Percentiles rank a stretch among this genome's conserved stretches.
Evolutionary conservation across 73 alveolate genomes (phyloP).

Genomic region (Blepharisma japonicum): DNA sequence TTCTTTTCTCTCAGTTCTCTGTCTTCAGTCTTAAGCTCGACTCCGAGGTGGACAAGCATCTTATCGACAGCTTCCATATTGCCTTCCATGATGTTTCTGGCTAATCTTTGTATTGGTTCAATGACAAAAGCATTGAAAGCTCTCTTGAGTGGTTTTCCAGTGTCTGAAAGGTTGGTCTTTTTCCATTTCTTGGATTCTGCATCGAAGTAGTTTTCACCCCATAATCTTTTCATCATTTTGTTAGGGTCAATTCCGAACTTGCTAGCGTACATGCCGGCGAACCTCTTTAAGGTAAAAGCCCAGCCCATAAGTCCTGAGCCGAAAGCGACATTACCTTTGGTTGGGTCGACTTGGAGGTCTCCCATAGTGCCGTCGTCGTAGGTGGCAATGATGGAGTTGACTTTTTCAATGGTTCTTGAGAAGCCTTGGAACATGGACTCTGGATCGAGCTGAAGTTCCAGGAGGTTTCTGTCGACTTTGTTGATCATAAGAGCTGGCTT

Average conservation of each 20-base stretch:
- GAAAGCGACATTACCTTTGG: conserved; percentile 96
- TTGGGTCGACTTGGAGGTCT: conserved; percentile 77
- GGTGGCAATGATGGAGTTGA: conserved; percentile 91
- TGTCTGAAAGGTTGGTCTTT: conserved; percentile 73
- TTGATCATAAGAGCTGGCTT: conserved; percentile 98
- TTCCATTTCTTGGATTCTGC: conserved; percentile 96
- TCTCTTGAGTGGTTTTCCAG: conserved; percentile 80
- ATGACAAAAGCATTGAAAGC: conserved; percentile 92
- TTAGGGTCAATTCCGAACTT: conserved; percentile 88
- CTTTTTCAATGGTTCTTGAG: conserved; percentile 95
- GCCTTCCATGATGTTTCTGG: conserved; percentile 82
- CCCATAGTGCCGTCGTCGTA: conserved; percentile 85
- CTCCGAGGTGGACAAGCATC: conserved; percentile 69
- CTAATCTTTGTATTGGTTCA: conserved; percentile 94
- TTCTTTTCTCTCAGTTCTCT: neutral
- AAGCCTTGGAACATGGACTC: conserved; percentile 87
- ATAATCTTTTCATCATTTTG: conserved; percentile 89
- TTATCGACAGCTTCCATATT: conserved; percentile 84
- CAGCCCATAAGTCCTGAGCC: conserved; percentile 98
- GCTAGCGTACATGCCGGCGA: conserved; percentile 92
- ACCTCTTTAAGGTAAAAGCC: conserved; percentile 97
- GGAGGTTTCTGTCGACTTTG: conserved; percentile 91
- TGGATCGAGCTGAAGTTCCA: conserved; percentile 90
- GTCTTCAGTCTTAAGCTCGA: conserved; percentile 45
- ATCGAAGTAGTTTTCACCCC: conserved; percentile 99